Conservation (phyloP, 495 filamentous ascomycete species). For the Articulospora tetracladia region DNA sequence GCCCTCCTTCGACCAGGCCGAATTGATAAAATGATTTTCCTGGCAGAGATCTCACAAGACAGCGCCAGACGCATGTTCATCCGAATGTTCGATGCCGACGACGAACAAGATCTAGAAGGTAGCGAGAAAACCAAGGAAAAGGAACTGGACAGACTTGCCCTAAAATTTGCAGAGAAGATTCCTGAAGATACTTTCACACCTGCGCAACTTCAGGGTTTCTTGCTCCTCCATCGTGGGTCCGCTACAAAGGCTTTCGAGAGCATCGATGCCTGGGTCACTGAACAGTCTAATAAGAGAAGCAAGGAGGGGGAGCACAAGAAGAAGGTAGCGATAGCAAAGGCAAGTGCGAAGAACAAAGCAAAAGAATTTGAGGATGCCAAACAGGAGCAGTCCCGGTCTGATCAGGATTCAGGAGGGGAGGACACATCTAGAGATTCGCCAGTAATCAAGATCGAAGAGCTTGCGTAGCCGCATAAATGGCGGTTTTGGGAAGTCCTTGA, state of each 20-base stretch:
- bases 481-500: too few relatives aligned
- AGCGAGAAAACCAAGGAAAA: slow-evolving; percentile 25
- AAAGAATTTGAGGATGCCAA: too few relatives aligned
- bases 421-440: too few relatives aligned
- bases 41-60: slow-evolving; percentile 43
- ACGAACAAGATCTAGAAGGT: slow-evolving; percentile 9
- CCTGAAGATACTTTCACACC: slow-evolving; percentile 56
- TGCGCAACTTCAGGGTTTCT: slow-evolving; percentile 63
- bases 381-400: slow-evolving; percentile 5
- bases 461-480: too few relatives aligned
- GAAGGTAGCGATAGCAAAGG: slow-evolving; percentile 20
- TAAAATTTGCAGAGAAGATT: slow-evolving; percentile 45
- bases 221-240: slow-evolving; percentile 51
- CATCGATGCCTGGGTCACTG: slow-evolving; percentile 41
- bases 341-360: slow-evolving; percentile 4
- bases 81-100: slow-evolving; percentile 34
- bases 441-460: too few relatives aligned
- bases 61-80: slow-evolving; percentile 46
- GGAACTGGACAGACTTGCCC: slow-evolving; percentile 40
- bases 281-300: slow-evolving; percentile 12
- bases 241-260: slow-evolving; percentile 44
- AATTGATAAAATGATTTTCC: slow-evolving; percentile 61
- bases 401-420: too few relatives aligned
- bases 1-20: slow-evolving; percentile 67
- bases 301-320: slow-evolving; percentile 30